These are phyloP conservation scores for Psilocybe cubensis DNA, from an alignment of 768 basidiomycete genomes.

Conservation along the genomic window DNA sequence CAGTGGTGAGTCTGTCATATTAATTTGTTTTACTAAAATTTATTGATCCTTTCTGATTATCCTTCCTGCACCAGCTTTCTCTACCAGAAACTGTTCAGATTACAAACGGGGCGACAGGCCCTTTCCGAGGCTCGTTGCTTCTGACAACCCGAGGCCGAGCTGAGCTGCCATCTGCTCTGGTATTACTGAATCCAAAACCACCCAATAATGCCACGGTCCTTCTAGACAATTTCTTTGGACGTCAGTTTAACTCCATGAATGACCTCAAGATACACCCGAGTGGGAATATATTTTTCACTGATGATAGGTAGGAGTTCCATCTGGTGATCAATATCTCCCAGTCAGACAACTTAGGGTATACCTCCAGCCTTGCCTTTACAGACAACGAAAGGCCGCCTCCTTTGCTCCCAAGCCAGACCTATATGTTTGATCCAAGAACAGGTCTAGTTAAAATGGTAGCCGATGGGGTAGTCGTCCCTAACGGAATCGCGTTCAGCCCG, in stretches of 20 bases:
- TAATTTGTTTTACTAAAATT: neutral
- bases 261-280: constrained; percentile 76
- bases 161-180: constrained; percentile 58
- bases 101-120: constrained; percentile 70
- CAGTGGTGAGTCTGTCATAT: constrained; percentile 4
- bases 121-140: constrained; percentile 57
- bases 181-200: constrained; percentile 61
- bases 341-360: neutral
- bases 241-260: constrained; percentile 82
- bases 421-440: constrained; percentile 69
- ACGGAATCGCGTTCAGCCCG: constrained; percentile 70
- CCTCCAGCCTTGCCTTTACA: constrained; percentile 59
- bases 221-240: constrained; percentile 76
- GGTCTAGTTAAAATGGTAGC: constrained; percentile 71
- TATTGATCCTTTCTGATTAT: neutral
- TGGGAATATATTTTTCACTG: constrained; percentile 69
- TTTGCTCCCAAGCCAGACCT: constrained; percentile 73
- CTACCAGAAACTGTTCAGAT: constrained; percentile 62
- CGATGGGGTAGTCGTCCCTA: constrained; percentile 68
- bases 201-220: constrained; percentile 71
- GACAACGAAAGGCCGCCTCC: constrained; percentile 68
- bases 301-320: constrained; percentile 49
- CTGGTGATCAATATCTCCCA: neutral
- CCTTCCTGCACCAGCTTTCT: constrained; percentile 46
- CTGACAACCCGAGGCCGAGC: constrained; percentile 70